Evolutionary conservation across 768 basidiomycete species (phyloP), one percentile per base, ranked within the genome.

Genomic region (Lanmaoa rubissima): DNA sequence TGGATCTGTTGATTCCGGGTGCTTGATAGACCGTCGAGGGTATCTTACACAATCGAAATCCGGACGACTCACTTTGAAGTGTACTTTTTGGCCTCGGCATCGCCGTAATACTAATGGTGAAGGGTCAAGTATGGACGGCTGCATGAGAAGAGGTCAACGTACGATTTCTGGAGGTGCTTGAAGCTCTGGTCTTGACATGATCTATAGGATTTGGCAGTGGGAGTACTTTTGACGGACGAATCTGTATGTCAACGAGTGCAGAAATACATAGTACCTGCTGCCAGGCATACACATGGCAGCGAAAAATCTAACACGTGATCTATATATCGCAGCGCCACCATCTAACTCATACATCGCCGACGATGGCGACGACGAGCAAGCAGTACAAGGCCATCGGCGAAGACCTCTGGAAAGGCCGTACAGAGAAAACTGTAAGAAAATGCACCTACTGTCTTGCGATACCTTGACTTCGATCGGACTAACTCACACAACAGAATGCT

Each of bases 1-100:
- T 99, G 97, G 58, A 99, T 94, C 70, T 89, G 87, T 71, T 98
- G 95, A 66, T 96, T 93, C 51, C 97, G 94, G 32, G 95, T 87
- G 75, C 94, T 97, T 58, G 47, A 36, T 53, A 47, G 46, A 61
- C 63, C 55, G 58, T 69, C 53, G n/a, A 45, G 19, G 21, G 26
- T 13, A 5, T 47, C 26, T 39, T 8, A 34, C 16, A 10, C 0
- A 9, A 40, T 49, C n/a, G 21, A 24, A 24, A 24, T 24, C 21
- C 21, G 39, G 46, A 35, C 19, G 28, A 70, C 80, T 53, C 66
- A 95, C 94, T 96, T 98, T 78, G 85, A 83, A 0, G 97, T 98
- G 72, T 99, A 99, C 77, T 99, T 99, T 72, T 86, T 86, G 21
- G 97, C 95, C 72, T 98, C 96, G 9, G 78, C 75, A 70, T 98